phyloP scores from a whole-genome alignment of 1,139 yeast genomes.

The Wickerhamomyces sp. region DNA sequence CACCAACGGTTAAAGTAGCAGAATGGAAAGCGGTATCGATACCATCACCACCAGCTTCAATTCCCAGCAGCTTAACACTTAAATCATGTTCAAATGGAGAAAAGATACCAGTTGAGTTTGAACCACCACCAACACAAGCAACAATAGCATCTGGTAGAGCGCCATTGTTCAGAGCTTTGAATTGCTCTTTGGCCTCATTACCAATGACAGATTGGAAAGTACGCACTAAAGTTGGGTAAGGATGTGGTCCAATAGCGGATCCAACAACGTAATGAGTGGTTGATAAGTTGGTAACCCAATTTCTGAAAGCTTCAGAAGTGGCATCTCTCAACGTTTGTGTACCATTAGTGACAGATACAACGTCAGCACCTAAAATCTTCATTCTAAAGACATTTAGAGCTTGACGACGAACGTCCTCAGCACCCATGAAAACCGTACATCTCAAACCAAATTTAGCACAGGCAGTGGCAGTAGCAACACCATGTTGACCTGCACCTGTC shows the following conservation, averaged over 20 bases:
- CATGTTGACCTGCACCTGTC: slow-evolving; percentile 99
- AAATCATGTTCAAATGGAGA: slow-evolving; percentile 84
- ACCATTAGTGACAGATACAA: slow-evolving; percentile 90
- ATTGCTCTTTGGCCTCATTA: slow-evolving; percentile 88
- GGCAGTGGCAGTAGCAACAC: slow-evolving; percentile 99
- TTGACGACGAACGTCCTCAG: slow-evolving; percentile 98
- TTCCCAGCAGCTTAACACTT: slow-evolving; percentile 79
- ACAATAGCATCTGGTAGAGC: slow-evolving; percentile 89
- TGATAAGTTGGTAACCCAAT: slow-evolving; percentile 86
- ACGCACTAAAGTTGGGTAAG: slow-evolving; percentile 95
- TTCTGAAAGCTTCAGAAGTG: slow-evolving; percentile 93
- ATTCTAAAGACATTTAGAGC: slow-evolving; percentile 96
- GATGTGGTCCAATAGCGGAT: slow-evolving; percentile 98
- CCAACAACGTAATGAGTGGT: slow-evolving; percentile 94
- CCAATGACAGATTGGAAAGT: slow-evolving; percentile 98
- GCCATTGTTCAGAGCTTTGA: slow-evolving; percentile 70
- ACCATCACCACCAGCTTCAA: slow-evolving; percentile 99
- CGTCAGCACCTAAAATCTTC: slow-evolving; percentile 94
- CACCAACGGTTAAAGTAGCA: slow-evolving; percentile 89
- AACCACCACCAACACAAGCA: slow-evolving; percentile 99
- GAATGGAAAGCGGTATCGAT: slow-evolving; percentile 81
- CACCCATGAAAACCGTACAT: slow-evolving; percentile 98
- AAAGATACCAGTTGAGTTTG: slow-evolving; percentile 94
- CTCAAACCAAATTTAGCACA: slow-evolving; percentile 96
- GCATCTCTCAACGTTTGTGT: slow-evolving; percentile 96